Evolutionary conservation across 257 asterid genomes (phyloP).

Genomic region (Jacaranda copaia): DNA sequence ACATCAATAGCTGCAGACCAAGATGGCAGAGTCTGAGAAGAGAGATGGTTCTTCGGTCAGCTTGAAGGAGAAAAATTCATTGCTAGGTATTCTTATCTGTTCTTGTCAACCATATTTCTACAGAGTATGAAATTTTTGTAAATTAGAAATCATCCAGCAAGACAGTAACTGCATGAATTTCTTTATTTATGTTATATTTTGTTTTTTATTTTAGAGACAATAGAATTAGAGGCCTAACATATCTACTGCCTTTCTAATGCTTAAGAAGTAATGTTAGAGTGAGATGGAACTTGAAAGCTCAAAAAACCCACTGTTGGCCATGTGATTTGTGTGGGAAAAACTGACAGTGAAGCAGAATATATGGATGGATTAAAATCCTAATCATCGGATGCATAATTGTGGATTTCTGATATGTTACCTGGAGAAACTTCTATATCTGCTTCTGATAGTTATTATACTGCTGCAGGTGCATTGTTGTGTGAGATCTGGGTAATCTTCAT

Average conservation of each 20-base stretch:
- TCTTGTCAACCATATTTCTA: background rate
- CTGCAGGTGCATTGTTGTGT: background rate
- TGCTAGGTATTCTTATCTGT: conserved; percentile 58
- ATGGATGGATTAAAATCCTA: conserved; percentile 24
- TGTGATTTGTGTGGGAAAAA: conserved; percentile 13
- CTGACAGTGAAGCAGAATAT: conserved; percentile 26
- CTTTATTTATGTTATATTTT: too few species aligned
- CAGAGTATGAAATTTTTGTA: background rate
- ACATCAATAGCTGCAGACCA: conserved; percentile 26
- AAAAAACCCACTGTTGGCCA: conserved; percentile 26
- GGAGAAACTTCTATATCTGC: conserved; percentile 13
- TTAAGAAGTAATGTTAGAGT: conserved; percentile 20
- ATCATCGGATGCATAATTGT: background rate
- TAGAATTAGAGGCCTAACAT: conserved; percentile 24
- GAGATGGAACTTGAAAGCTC: conserved; percentile 31
- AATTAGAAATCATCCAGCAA: conserved; percentile 21
- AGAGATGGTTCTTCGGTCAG: conserved; percentile 49
- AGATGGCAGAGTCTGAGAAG: conserved; percentile 74
- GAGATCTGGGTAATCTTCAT: conserved; percentile 16
- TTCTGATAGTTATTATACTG: conserved; percentile 9
- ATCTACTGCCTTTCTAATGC: conserved; percentile 26
- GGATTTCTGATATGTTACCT: conserved; percentile 15
- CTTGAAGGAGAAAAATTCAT: conserved; percentile 56
- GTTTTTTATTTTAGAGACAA: background rate
- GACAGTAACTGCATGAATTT: conserved; percentile 6